phyloP scores from a whole-genome alignment of 106 monocot genomes.

The Iris macrosiphon region DNA sequence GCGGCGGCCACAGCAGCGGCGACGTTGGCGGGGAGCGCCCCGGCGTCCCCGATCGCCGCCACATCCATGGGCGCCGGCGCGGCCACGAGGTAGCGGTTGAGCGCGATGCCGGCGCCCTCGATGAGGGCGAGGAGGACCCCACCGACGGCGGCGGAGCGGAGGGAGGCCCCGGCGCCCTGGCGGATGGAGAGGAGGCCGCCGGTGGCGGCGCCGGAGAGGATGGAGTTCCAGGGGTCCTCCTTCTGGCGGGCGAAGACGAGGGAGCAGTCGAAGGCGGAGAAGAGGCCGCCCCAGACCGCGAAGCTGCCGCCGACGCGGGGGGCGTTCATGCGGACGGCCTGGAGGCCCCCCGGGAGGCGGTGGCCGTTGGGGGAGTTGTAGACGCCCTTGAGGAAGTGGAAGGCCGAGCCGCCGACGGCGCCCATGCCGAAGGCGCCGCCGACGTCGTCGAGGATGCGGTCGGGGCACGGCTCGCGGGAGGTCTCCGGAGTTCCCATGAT shows the following conservation, averaged over 20 bases:
- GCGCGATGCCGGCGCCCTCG: too few relatives aligned
- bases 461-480: slow-evolving; percentile 27
- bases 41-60: too few relatives aligned
- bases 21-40: too few relatives aligned
- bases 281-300: slow-evolving; percentile 79
- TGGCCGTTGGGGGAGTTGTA: slow-evolving; percentile 32
- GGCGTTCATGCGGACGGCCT: slow-evolving; percentile 73
- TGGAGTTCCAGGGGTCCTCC: slow-evolving; percentile 82
- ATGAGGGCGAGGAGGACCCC: too few relatives aligned
- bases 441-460: slow-evolving; percentile 18
- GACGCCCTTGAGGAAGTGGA: slow-evolving; percentile 35
- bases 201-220: slow-evolving; percentile 64
- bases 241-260: slow-evolving; percentile 82
- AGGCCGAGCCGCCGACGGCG: slow-evolving; percentile 25
- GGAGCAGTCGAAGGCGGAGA: slow-evolving; percentile 70
- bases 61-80: too few relatives aligned
- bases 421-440: slow-evolving; percentile 18
- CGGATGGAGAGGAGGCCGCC: slow-evolving; percentile 51
- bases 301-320: slow-evolving; percentile 73
- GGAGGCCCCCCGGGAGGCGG: slow-evolving; percentile 19
- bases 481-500: slow-evolving; percentile 36
- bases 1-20: too few relatives aligned
- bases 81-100: too few relatives aligned
- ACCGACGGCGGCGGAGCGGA: too few relatives aligned
- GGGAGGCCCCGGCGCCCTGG: too few relatives aligned